Evolutionary conservation across 768 basidiomycete genomes (phyloP).

Genomic region (Pholiota conissans): DNA sequence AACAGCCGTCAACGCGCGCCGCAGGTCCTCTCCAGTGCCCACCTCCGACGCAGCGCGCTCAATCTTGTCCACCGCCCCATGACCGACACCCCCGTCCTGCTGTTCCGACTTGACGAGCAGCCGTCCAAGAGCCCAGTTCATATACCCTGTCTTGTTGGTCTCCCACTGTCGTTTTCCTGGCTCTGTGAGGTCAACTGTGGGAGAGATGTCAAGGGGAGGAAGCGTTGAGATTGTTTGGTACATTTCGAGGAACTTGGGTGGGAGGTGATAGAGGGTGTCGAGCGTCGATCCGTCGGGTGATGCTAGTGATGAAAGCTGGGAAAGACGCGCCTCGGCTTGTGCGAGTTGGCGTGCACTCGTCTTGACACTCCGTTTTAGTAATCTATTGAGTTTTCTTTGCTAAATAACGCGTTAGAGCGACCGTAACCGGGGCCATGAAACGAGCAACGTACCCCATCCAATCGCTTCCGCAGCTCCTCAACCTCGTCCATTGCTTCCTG

Average conservation of each 20-base stretch:
- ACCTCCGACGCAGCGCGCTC: constrained; percentile 18
- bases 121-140: constrained; percentile 67
- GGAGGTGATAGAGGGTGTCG: constrained; percentile 37
- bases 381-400: constrained; percentile 66
- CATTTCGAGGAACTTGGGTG: constrained; percentile 42
- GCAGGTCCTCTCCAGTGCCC: constrained; percentile 26
- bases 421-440: neutral
- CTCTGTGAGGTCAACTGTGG: constrained; percentile 41
- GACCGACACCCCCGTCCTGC: constrained; percentile 21
- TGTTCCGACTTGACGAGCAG: constrained; percentile 30
- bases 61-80: constrained; percentile 16
- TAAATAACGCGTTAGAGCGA: constrained; percentile 25
- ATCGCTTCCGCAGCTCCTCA: constrained; percentile 60
- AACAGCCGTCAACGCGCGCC: constrained; percentile 25
- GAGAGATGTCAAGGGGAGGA: constrained; percentile 40
- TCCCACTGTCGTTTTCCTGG: constrained; percentile 81
- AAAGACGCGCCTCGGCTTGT: constrained; percentile 47
- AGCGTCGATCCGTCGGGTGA: constrained; percentile 30
- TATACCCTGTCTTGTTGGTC: constrained; percentile 67
- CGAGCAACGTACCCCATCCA: constrained; percentile 62
- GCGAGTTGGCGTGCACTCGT: constrained; percentile 44
- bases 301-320: constrained; percentile 34
- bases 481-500: constrained; percentile 66
- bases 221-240: constrained; percentile 49
- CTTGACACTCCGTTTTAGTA: constrained; percentile 54